phyloP scores from a whole-genome alignment of 2,329 filamentous ascomycete species.

The Coleophoma crateriformis region DNA sequence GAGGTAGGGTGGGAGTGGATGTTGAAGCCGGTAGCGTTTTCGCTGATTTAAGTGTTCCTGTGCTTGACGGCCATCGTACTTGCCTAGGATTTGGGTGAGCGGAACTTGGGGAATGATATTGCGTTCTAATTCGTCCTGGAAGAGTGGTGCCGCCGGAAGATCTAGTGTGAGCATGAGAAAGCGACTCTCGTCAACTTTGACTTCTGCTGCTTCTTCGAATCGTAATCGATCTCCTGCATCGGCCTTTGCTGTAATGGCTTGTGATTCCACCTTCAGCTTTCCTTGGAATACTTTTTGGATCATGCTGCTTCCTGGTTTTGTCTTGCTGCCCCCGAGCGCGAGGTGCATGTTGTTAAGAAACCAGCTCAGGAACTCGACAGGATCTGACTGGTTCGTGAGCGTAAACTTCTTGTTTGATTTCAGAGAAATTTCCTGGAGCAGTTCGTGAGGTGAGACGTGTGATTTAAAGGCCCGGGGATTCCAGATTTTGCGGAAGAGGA shows the following conservation, averaged over 20 bases:
- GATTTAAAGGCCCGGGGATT: constrained; percentile 94
- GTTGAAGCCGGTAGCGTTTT: constrained; percentile 81
- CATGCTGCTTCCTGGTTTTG: constrained; percentile 77
- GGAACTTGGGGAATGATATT: constrained; percentile 96
- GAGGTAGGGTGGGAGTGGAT: constrained; percentile 86
- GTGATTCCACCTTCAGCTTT: constrained; percentile 83
- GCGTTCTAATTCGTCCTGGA: constrained; percentile 89
- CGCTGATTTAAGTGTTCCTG: constrained; percentile 88
- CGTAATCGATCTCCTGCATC: constrained; percentile 82
- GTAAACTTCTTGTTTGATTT: constrained; percentile 90
- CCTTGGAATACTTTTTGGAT: constrained; percentile 94
- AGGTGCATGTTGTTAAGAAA: constrained; percentile 95
- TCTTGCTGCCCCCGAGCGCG: constrained; percentile 82
- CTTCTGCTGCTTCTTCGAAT: constrained; percentile 84
- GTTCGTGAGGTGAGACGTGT: constrained; percentile 94
- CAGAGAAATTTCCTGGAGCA: constrained; percentile 89
- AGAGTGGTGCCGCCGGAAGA: constrained; percentile 84
- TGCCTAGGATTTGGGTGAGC: constrained; percentile 74
- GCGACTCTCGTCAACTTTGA: constrained; percentile 69
- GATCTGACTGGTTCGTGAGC: constrained; percentile 85
- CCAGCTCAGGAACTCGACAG: constrained; percentile 95
- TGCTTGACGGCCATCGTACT: constrained; percentile 84
- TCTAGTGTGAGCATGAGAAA: constrained; percentile 94
- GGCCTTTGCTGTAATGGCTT: constrained; percentile 86
- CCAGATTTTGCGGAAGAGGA: constrained; percentile 94